Evolutionary conservation across 148 eudicot genomes (phyloP), one percentile per base, ranked within the genome.

Genomic region (Vaccinium vitisidaea): DNA sequence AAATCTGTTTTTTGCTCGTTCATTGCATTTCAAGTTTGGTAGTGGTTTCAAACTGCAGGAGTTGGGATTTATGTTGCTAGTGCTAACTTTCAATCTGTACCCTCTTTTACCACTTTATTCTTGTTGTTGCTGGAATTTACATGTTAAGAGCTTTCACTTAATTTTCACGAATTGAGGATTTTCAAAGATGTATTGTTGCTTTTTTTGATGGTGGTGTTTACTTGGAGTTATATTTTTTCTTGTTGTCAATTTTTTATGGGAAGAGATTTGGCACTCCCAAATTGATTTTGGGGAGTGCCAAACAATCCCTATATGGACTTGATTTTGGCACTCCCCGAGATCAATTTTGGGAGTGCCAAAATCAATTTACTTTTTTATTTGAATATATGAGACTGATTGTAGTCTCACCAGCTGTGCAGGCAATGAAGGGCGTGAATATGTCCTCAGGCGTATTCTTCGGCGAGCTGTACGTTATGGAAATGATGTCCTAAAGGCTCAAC

Each of bases 381-480:
- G 23, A 61, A 48, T 75, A 16, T 46, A 27, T 27, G 30, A 55
- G 18, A n/a, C 56, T 85, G 12, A 43, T 76, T 36, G 9, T 80
- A 59, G 74, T 81, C 27, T 79, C 80, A 39, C 27, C 54, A n/a
- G 6, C 58, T 87, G 23, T 86, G 85, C 89, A 95, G 99, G 99
- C 46, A 97, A 97, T 79, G 96, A 93, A 80, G 99, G 99, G 12
- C 98, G 98, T 87, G 99, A 94, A 85, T 97, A 97, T 91, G 99
- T 97, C 50, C 86, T 97, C 39, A 92, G 98, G 86, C 96, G 99
- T 80, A 97, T 97, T 83, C 98, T 97, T 80, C 96, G 99, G 27
- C 94, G 99, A 30, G 98, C 96, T 83, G 99, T 97, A 84, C 98
- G 98, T 81, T 97, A 94, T 89, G 99, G 99, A 48, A 93, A 90